These are phyloP conservation scores for Venturia carpophila DNA, from an alignment of 2,329 filamentous ascomycete species.

Conservation along the genomic window DNA sequence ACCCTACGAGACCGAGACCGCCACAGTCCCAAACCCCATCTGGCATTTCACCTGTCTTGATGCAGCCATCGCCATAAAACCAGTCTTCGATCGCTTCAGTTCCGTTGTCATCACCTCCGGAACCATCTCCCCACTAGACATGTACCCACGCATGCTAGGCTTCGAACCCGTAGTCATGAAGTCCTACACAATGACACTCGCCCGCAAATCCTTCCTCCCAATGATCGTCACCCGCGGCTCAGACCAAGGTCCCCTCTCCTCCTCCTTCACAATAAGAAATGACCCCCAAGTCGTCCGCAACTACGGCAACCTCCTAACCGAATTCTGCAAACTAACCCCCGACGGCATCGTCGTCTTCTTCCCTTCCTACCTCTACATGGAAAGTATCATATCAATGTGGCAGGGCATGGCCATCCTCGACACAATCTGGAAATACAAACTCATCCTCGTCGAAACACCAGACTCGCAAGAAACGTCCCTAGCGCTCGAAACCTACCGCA, in stretches of 20 bases:
- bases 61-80: constrained; percentile 94
- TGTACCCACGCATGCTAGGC: constrained; percentile 98
- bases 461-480: constrained; percentile 96
- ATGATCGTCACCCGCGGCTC: constrained; percentile 96
- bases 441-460: constrained; percentile 94
- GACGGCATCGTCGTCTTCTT: constrained; percentile 99
- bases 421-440: constrained; percentile 97
- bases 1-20: constrained; percentile 90
- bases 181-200: constrained; percentile 95
- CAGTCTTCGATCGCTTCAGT: constrained; percentile 93
- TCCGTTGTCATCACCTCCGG: constrained; percentile 98
- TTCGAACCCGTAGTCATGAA: constrained; percentile 91
- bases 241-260: constrained; percentile 88
- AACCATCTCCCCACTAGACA: constrained; percentile 92
- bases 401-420: constrained; percentile 97
- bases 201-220: constrained; percentile 86
- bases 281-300: constrained; percentile 96
- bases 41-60: constrained; percentile 95
- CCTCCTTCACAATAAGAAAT: constrained; percentile 89
- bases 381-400: constrained; percentile 98
- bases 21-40: constrained; percentile 93
- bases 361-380: constrained; percentile 97
- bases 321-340: constrained; percentile 92
- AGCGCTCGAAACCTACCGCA: constrained; percentile 91
- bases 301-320: constrained; percentile 85